Evolutionary conservation across 2,329 filamentous ascomycete species (phyloP), one percentile per base, ranked within the genome.

Genomic region (Aspergillus phoenicis): DNA sequence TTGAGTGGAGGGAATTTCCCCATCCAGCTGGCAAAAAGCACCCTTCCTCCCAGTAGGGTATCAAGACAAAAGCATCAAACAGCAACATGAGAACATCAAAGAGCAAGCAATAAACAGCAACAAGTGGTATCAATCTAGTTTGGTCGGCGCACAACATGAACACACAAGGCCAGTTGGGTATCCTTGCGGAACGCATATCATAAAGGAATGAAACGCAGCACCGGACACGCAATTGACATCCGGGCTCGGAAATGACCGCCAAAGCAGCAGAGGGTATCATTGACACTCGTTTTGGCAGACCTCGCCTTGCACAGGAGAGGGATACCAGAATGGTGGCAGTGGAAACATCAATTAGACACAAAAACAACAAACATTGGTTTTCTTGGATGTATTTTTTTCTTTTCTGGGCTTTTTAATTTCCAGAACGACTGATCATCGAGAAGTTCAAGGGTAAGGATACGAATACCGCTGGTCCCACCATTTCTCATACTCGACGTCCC

Each of bases 41-140:
- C 67, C 63, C 53, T 67, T 69, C 64, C 68, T 71, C 69, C 68
- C 66, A 65, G 65, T 58, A 68, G 72, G 71, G 71, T 75, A 76
- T 76, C 73, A 76, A 72, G 66, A 69, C 62, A 66, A 62, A 57
- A 66, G 62, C 68, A 69, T 68, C 66, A 70, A 68, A 67, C 52
- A 67, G 61, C 57, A 57, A 57, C 52, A 45, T 30, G 30, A 68
- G 66, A 64, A 70, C 67, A 67, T 52, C 68, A 58, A 55, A 51
- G 53, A 64, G 65, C 63, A 70, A 69, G 63, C 64, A 70, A 72
- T 65, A 70, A 71, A 71, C 66, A 73, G 71, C 67, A 71, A 61
- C 68, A 73, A 70, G 67, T 75, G 73, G 73, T 76, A 74, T 74
- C 72, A 73, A 74, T 74, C 72, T 74, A 74, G 69, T 68, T 66